Evolutionary conservation across 2,329 filamentous ascomycete genomes (phyloP), one percentile per base, ranked within the genome.

Genomic region (Exophiala spinifera): DNA sequence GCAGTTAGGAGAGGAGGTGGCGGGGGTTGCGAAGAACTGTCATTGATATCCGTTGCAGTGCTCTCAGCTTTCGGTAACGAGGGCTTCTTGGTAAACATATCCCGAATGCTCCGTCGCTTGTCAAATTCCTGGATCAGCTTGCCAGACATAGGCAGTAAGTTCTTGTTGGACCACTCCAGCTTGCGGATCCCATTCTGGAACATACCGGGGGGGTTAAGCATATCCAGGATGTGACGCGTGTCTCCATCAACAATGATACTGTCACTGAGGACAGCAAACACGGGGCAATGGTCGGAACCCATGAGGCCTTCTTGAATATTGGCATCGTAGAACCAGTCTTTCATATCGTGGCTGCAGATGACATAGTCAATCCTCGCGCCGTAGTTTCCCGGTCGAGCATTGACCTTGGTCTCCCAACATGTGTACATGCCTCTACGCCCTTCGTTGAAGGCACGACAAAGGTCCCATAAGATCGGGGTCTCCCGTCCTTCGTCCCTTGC

Each of bases 211-310:
- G 88, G 86, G 62, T 94, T 96, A 79, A 96, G 82, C 47, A 94
- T 69, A 65, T 96, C 90, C 23, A 78, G 70, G 2, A 90, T 74
- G 61, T 84, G 69, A 2, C 79, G 68, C 43, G 81, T 70, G 42
- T 74, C 64, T 1, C 74, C 79, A 13, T 77, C 70, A 4, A 80
- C 61, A 0, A 66, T 64, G 1, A 96, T 81, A 2, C 66, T 74
- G 33, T 91, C 83, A 15, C 85, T 83, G n/a, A 95, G 76, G 2
- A 81, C 79, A 1, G 86, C 90, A 69, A 87, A 97, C 1, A 97
- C 92, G 0, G 94, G 94, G 64, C 94, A 99, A 70, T 99, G 94
- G 67, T 99, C 94, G 1, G 92, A 97, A 0, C 94, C 94, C 74
- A 95, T 87, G 19, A 97, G 74, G 0, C 91, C 91, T 70, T 96